Evolutionary conservation across 345 rosid genomes (phyloP).

Genomic region (Salix arbutifolia): DNA sequence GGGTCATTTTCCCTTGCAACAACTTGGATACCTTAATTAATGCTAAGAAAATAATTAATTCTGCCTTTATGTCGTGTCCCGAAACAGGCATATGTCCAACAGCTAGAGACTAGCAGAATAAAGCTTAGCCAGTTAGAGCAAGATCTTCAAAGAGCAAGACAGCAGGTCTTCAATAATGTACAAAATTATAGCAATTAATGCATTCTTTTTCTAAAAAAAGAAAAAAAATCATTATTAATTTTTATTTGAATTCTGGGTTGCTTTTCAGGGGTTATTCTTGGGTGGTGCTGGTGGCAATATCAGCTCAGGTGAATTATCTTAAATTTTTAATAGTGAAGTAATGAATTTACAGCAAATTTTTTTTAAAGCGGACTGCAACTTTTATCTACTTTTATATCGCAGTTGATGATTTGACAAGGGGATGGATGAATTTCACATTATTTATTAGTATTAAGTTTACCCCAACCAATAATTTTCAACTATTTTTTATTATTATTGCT

Average conservation of each 20-base stretch:
- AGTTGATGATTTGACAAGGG: too few relatives aligned
- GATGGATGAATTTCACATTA: too few relatives aligned
- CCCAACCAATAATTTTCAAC: background rate
- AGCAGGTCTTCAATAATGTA: conserved; percentile 53
- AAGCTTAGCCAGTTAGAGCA: conserved; percentile 88
- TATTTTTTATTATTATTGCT: background rate
- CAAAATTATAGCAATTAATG: background rate
- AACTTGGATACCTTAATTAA: background rate
- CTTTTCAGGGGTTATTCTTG: conserved; percentile 68
- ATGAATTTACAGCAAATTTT: too few relatives aligned
- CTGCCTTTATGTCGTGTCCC: conserved; percentile 1
- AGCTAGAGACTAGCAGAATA: conserved; percentile 86
- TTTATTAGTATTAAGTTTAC: background rate
- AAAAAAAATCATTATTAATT: background rate
- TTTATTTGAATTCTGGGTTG: background rate
- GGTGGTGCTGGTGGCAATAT: conserved; percentile 68
- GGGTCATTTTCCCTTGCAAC: conserved; percentile 1
- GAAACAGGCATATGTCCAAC: conserved; percentile 91
- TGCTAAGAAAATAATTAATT: background rate
- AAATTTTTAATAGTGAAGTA: background rate
- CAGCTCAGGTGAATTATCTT: conserved; percentile 61
- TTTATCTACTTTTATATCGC: background rate
- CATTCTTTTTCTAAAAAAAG: background rate
- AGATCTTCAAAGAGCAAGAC: conserved; percentile 91
- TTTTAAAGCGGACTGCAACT: too few relatives aligned